Evolutionary conservation across 2,329 filamentous ascomycete species (phyloP), one percentile per base, ranked within the genome.

Genomic region (Talaromyces sp.): DNA sequence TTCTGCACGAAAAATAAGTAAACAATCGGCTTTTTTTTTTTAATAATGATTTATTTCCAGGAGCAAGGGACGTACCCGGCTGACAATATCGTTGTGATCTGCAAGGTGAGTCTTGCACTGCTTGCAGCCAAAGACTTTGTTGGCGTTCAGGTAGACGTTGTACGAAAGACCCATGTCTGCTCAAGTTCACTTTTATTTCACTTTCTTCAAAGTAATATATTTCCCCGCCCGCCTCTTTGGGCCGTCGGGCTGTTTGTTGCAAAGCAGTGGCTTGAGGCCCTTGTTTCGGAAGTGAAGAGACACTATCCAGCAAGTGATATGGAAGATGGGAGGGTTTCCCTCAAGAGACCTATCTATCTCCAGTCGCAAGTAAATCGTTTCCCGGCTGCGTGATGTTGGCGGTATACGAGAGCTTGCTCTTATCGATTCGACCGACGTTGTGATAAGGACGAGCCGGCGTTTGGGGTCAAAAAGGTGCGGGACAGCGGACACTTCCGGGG

Each of bases 1-100:
- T 96, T 97, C 92, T 98, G 33, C 14, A 28, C 44, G 27, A 33
- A 7, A 47, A 47, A 12, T 1, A 27, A 27, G 10, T 18, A 10
- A 12, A 27, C 4, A 47, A 8, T n/a, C n/a, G 4, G 34, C 4
- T 14, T 2, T 14, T 14, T 10, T 36, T 36, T 5, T n/a, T 40
- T 0, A 5, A 23, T 23, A 23, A 23, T 23, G 5, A n/a, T 56
- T 3, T 58, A 8, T 27, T 28, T 7, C 16, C 18, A n/a, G 51
- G 56, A 59, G 65, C 50, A 64, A 10, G 9, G 56, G 10, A 78
- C 89, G 72, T 81, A 98, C 94, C 71, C 92, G 84, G 72, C 92
- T 96, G 66, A 98, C 92, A 67, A 99, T 97, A 72, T 97, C 92
- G 69, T 98, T 92, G 70, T 96, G 92, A 75, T 96, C 95, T 34